These are phyloP conservation scores for Luffa acutangula DNA, from an alignment of 306 rosid species.

Conservation along the genomic window DNA sequence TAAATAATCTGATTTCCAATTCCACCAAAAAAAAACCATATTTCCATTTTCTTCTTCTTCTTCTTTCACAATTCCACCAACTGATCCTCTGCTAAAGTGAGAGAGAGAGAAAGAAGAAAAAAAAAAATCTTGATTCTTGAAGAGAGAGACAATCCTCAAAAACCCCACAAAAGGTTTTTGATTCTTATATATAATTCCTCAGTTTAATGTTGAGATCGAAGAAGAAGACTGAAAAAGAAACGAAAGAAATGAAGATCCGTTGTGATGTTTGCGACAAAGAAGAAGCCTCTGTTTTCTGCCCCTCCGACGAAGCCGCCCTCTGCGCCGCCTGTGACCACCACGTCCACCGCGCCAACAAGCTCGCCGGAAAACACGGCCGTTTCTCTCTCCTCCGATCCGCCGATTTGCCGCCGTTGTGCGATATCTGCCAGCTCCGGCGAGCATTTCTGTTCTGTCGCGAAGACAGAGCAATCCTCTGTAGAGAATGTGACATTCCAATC, in stretches of 20 bases:
- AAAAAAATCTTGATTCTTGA: neutral
- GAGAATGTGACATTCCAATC: slow-evolving; percentile 70
- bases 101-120: no score
- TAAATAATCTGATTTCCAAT: neutral
- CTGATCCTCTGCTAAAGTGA: no score
- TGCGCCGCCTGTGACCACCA: slow-evolving; percentile 50
- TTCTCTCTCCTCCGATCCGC: slow-evolving; percentile 40
- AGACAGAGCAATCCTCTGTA: slow-evolving; percentile 76
- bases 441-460: slow-evolving; percentile 63
- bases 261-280: slow-evolving; percentile 59
- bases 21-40: neutral
- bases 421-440: slow-evolving; percentile 60
- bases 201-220: neutral
- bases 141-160: neutral
- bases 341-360: slow-evolving; percentile 78
- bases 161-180: neutral
- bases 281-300: slow-evolving; percentile 56
- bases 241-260: slow-evolving; percentile 57
- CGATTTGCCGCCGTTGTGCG: slow-evolving; percentile 43
- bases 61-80: neutral
- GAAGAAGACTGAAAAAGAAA: neutral
- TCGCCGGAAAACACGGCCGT: slow-evolving; percentile 53
- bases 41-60: neutral
- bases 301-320: slow-evolving; percentile 86
- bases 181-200: neutral